A percentile compares a stretch with the other conserved stretches of the same genome.
Conservation (phyloP, 441 rosid genomes). For the Populus hybrid region DNA sequence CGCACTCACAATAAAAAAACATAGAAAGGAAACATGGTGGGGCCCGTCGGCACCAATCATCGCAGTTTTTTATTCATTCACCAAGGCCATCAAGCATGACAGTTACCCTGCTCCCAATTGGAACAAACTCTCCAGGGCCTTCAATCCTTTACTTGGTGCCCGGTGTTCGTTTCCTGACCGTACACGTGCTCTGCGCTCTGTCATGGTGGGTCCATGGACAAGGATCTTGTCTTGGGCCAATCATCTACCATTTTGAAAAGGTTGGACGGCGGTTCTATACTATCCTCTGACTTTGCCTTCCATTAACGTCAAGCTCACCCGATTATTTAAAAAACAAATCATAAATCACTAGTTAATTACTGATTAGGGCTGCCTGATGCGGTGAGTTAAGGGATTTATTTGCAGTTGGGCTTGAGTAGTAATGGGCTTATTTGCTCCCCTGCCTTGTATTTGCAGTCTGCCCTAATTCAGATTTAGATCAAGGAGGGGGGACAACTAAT, state of each 20-base stretch:
- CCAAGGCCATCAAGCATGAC: neutral
- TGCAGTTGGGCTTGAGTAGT: too few species aligned
- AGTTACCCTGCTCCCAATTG: neutral
- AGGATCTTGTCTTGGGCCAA: neutral
- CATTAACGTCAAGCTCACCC: neutral
- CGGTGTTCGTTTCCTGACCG: neutral
- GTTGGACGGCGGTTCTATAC: neutral
- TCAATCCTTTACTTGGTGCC: neutral
- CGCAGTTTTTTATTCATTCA: neutral
- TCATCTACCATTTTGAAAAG: neutral
- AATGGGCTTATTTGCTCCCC: too few species aligned
- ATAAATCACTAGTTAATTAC: neutral
- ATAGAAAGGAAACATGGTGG: neutral
- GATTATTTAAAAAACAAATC: too few species aligned
- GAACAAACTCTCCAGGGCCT: neutral
- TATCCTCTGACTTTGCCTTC: neutral
- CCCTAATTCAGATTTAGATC: too few species aligned
- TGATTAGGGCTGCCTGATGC: neutral
- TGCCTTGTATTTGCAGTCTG: too few species aligned
- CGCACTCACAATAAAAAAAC: constrained; percentile 18
- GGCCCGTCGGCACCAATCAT: neutral
- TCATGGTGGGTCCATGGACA: neutral
- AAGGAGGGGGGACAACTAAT: too few species aligned
- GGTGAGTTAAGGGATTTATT: too few species aligned
- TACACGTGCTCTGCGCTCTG: neutral